Evolutionary conservation across 2,329 filamentous ascomycete genomes (phyloP), one percentile per base, ranked within the genome.

Genomic region (Colletotrichum neosansevieriae): DNA sequence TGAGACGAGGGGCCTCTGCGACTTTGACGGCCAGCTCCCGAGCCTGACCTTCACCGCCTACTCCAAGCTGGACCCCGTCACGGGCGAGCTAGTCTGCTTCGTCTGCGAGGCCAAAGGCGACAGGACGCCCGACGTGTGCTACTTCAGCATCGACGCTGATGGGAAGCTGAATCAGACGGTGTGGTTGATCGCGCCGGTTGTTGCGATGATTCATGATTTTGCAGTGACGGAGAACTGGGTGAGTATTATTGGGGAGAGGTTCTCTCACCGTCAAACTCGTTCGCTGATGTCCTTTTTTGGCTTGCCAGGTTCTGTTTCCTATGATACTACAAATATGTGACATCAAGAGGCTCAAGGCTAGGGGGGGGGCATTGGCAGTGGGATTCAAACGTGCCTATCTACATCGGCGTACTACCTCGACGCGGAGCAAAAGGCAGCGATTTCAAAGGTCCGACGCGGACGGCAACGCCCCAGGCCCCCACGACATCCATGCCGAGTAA

Each of bases 71-170:
- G 81, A 83, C 71, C 79, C 80, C 0, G 70, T 71, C 10, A 81
- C 79, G 1, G 74, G 76, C 3, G 81, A 83, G 71, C 76, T 83
- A 71, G 72, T 82, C 2, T 77, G 76, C 61, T 80, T 79, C 58
- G 81, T 80, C 2, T 82, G 81, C 58, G 80, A 82, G 69, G 81
- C 80, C 0, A 79, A 75, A 44, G 80, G 80, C 0, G 76, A 79
- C 58, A 79, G 78, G 0, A 80, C 79, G 0, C 75, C 75, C 0
- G 80, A 83, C 67, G 70, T 82, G 1, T 78, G 75, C 54, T 79
- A 79, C 49, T 81, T 77, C 56, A 73, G 62, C 5, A 66, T 82
- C 19, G 64, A 67, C 11, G 58, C 73, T 0, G 70, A 73, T 36
- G 79, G 80, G 9, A 74, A 72, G 13, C 72, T 78, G 6, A 74